Evolutionary conservation across 148 eudicot species (phyloP), one percentile per base, ranked within the genome.

Genomic region (Hydrangea macrophylla): DNA sequence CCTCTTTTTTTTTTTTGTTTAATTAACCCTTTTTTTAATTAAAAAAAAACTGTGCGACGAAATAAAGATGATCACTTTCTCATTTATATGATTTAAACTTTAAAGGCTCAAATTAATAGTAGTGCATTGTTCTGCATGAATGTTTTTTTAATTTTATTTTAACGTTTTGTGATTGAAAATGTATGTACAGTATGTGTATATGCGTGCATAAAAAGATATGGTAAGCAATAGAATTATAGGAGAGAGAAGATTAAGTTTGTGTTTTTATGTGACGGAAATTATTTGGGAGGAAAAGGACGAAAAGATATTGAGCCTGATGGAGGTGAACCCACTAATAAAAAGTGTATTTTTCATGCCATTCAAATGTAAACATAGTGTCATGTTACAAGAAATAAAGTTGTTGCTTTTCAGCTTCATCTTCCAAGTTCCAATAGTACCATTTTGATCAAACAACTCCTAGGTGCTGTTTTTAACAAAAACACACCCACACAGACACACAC

Each of bases 231-330:
- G 48, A 42, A 42, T 9, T 42, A 42, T 42, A 3, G 7, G 48
- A 42, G 7, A 11, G 7, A 6, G 11, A 42, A 42, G 15, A 42
- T 1, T 3, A 1, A 42, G 15, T 11, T 4, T 42, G 15, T 7
- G 15, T 42, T 1, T 42, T 1, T 42, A 1, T 42, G 15, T 11
- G 48, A 20, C 2, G 25, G 25, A 5, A 8, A 51, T 64, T 44
- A n/a, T 40, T 63, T 63, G 7, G 23, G 7, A 8, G 67, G 51
- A 48, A 65, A 31, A 31, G 40, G 58, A 48, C 40, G 58, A 35
- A 50, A 65, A 22, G 53, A 48, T 35, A 63, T 65, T 57, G 69
- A 26, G 9, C 68, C 55, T 64, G 12, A 32, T 2, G 20, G 33
- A 9, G 69, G 25, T 55, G 42, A 25, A 64, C 69, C 51, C 28